Evolutionary conservation across 2,329 filamentous ascomycete genomes (phyloP).

Genomic region (Boeremia lycopersici): DNA sequence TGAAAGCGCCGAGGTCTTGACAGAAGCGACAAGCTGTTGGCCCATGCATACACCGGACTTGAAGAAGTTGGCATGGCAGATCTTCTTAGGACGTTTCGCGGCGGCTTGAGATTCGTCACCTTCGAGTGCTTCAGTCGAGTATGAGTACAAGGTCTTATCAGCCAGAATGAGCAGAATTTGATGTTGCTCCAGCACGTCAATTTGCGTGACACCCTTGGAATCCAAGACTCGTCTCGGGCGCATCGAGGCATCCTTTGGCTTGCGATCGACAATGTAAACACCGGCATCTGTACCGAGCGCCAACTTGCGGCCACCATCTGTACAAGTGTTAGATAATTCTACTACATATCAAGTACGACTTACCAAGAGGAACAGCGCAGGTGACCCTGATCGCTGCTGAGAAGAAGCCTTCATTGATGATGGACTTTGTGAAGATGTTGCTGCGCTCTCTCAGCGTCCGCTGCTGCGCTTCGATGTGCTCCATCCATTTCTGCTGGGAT

Average conservation of each 20-base stretch:
- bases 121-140: slow-evolving; percentile 84
- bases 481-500: slow-evolving; percentile 93
- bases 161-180: slow-evolving; percentile 87
- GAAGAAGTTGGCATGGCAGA: slow-evolving; percentile 98
- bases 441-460: slow-evolving; percentile 78
- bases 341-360: slow-evolving; percentile 38
- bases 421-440: slow-evolving; percentile 72
- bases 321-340: slow-evolving; percentile 28
- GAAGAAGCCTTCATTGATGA: slow-evolving; percentile 86
- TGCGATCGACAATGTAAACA: slow-evolving; percentile 89
- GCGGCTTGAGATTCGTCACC: slow-evolving; percentile 75
- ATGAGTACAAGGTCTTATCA: slow-evolving; percentile 91
- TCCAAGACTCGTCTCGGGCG: slow-evolving; percentile 86
- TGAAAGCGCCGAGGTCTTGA: slow-evolving; percentile 90
- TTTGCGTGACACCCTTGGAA: slow-evolving; percentile 84
- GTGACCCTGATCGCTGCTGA: slow-evolving; percentile 88
- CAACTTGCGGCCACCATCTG: slow-evolving; percentile 92
- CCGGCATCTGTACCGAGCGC: slow-evolving; percentile 94
- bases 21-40: slow-evolving; percentile 91
- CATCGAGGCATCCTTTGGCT: slow-evolving; percentile 75
- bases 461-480: slow-evolving; percentile 91
- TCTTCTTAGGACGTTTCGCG: slow-evolving; percentile 89
- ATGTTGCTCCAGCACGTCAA: slow-evolving; percentile 96
- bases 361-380: slow-evolving; percentile 89
- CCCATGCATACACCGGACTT: slow-evolving; percentile 95